Evolutionary conservation across 106 monocot species (phyloP).

Genomic region (Dendrobium catenatum): DNA sequence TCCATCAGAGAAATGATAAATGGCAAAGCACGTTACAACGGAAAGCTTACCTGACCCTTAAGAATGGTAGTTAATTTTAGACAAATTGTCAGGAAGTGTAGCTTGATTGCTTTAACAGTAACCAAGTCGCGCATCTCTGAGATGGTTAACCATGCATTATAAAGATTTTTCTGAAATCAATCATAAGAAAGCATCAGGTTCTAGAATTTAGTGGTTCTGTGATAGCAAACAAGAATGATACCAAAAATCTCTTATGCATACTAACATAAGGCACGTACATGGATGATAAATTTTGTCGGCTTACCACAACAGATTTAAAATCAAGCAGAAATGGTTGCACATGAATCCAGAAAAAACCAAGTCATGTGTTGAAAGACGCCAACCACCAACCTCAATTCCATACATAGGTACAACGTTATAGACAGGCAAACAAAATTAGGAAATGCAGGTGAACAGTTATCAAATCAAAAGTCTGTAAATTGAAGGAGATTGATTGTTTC

Average conservation of each 20-base stretch:
- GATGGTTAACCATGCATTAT: conserved; percentile 40
- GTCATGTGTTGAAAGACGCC: too few species aligned
- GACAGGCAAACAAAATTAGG: not conserved
- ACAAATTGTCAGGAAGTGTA: conserved; percentile 38
- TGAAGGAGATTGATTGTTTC: not conserved
- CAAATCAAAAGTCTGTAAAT: not conserved
- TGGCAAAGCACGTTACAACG: not conserved
- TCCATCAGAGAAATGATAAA: not conserved
- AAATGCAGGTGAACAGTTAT: not conserved
- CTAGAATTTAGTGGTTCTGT: not conserved
- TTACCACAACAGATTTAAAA: not conserved
- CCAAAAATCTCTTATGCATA: not conserved
- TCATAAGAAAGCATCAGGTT: conserved; percentile 7
- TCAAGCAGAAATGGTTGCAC: not conserved
- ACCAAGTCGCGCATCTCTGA: conserved; percentile 49
- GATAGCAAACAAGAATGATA: not conserved
- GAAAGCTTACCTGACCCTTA: conserved; percentile 49
- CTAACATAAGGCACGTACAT: not conserved
- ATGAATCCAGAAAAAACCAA: not conserved
- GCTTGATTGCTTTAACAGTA: conserved; percentile 31
- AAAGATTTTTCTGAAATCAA: conserved; percentile 38
- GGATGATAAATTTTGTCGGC: not conserved
- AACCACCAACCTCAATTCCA: not conserved
- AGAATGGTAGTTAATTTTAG: conserved; percentile 54
- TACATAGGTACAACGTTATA: not conserved